Evolutionary conservation across 2,329 filamentous ascomycete species (phyloP), one percentile per base, ranked within the genome.

Genomic region (Colletotrichum coccodes): DNA sequence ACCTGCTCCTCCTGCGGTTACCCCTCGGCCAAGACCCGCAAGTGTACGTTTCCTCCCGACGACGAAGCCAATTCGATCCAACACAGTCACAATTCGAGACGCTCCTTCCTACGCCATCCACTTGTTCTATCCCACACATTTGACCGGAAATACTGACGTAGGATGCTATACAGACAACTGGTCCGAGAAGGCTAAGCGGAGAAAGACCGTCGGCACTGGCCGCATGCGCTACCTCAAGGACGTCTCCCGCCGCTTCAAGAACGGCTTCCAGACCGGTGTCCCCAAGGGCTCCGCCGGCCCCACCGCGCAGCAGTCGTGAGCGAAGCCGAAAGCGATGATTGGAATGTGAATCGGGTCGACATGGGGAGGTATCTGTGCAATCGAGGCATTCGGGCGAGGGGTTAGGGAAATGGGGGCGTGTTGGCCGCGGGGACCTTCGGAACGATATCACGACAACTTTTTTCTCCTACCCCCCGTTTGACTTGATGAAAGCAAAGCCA

Each of bases 101-200:
- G 11, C n/a, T 34, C n/a, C n/a, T 21, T 5, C 11, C 18, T 18
- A 46, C 54, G 40, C 54, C n/a, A 32, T 18, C 18, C 21, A 7
- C 18, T 14, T 28, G 2, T 23, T 2, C n/a, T 12, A 18, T 14
- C 23, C 6, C 12, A 26, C 14, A 26, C 28, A 4, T 34, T 14
- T 21, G 36, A 36, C 21, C 50, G 56, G 32, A 68, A 3, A 53
- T 70, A 59, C 62, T 70, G 50, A 70, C 64, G 38, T 23, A 54
- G 67, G 57, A 32, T 8, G 26, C 58, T 57, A 38, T 71, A 82
- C 82, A 98, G 95, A 92, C 92, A 98, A 99, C 93, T 99, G 96
- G 96, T 91, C 93, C 85, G 95, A 98, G 91, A 99, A 99, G 93
- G 95, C 95, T 80, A 98, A 98, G 94, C 90, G 96, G 86, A 97